Base-by-base conservation (phyloP, 495 filamentous ascomycete species). In the Podospora sp. region DNA sequence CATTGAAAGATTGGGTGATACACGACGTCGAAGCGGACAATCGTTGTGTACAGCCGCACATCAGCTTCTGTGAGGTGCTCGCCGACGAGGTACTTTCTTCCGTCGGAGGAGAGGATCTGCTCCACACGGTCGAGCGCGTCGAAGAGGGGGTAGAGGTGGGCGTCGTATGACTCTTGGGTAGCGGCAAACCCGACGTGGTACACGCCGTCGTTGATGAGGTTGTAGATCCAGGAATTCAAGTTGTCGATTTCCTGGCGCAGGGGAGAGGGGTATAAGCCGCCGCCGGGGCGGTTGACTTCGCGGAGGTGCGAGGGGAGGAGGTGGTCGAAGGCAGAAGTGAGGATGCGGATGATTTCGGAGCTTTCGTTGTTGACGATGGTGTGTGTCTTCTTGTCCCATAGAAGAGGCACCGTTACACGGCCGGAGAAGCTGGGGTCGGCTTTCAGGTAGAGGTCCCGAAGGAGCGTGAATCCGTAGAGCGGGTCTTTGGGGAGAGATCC, bases 1-100 rank as follows among this genome's bases (percentile, higher is more conserved):
- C 89, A 92, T 77, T 92, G 90, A 80, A 95, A 94, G 66, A 94
- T 90, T 79, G 92, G 88, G 20, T 92, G 87, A 69, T 94, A 94
- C 25, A 91, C 90, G 9, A 86, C 83, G 68, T 94, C 91, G 77
- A 94, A 94, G 46, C 91, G 89, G 35, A 90, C 79, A 66, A 93
- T 87, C 6, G 91, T 94, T 11, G 91, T 91, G 79, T 87, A 95
- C 29, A 95, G 82, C 18, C 92, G 82, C 59, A 95, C 83, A 72
- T 95, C 92, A 0, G 89, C 88, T 77, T 94, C 92, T 20, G 92
- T 93, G 52, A 92, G 74, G 55, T 76, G 55, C 12, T 85, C 74
- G 21, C 91, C 91, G 65, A 90, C 85, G 71, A 89, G 86, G 75
- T 84, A 93, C 27, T 22, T 58, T 18, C 66, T 64, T 5, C 40